A percentile compares a stretch with the other conserved stretches of the same genome.
These are phyloP conservation scores for Colletotrichum paranaense DNA, from an alignment of 2,329 filamentous ascomycete species.

Conservation along the genomic window DNA sequence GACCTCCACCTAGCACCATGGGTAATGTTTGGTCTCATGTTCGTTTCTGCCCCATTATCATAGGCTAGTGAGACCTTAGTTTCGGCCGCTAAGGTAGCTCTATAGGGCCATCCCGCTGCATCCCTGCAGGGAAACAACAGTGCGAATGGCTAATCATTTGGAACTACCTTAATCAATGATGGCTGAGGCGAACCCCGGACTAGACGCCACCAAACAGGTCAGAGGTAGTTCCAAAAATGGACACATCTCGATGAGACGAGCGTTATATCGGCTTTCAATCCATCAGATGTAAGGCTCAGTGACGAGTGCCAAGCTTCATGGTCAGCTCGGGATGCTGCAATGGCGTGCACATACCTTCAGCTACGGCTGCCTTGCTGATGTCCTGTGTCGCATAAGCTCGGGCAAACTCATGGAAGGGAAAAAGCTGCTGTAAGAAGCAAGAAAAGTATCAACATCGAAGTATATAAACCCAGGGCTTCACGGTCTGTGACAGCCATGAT, in stretches of 20 bases:
- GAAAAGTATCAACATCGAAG: background rate
- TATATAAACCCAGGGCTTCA: background rate
- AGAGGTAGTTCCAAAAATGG: background rate
- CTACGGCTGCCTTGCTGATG: background rate
- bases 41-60: background rate
- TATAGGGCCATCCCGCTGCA: background rate
- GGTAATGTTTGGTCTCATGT: background rate
- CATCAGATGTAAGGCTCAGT: background rate
- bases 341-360: background rate
- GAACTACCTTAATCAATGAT: background rate
- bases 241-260: background rate
- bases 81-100: too few species aligned
- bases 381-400: background rate
- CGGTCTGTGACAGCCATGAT: too few species aligned
- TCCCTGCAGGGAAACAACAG: background rate
- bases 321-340: background rate
- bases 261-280: background rate
- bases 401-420: background rate
- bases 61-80: background rate
- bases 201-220: background rate
- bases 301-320: background rate
- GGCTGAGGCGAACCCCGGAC: background rate
- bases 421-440: background rate
- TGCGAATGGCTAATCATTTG: background rate
- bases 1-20: background rate